Percentiles rank a stretch among this genome's conserved stretches.
Evolutionary conservation across 2,329 filamentous ascomycete genomes (phyloP).

Genomic region (Elsinoe perseae): DNA sequence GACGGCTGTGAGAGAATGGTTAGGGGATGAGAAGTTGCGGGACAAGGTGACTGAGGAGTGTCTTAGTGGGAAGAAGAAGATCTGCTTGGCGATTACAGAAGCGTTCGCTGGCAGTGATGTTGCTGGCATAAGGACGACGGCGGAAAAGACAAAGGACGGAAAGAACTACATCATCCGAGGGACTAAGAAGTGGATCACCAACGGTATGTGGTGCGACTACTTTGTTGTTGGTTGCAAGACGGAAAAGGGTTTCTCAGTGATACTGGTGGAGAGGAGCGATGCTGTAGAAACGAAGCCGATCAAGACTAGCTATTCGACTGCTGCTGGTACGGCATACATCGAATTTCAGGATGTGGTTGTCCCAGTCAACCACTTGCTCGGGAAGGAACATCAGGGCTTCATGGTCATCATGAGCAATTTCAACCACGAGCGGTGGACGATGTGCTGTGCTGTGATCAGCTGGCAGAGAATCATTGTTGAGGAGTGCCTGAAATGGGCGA

Average conservation of each 20-base stretch:
- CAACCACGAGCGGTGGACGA: slow-evolving; percentile 54
- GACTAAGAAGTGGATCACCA: slow-evolving; percentile 80
- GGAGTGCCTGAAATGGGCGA: slow-evolving; percentile 80
- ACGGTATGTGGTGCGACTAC: slow-evolving; percentile 73
- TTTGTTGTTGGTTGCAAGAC: slow-evolving; percentile 76
- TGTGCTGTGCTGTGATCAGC: slow-evolving; percentile 51
- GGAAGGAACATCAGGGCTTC: slow-evolving; percentile 79
- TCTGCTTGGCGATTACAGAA: slow-evolving; percentile 80
- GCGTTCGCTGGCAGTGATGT: slow-evolving; percentile 82
- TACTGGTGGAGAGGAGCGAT: slow-evolving; percentile 66
- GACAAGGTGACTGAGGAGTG: slow-evolving; percentile 63
- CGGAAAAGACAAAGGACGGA: slow-evolving; percentile 65
- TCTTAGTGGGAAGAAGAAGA: slow-evolving; percentile 75
- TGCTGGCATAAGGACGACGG: slow-evolving; percentile 69
- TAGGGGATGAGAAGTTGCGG: slow-evolving; percentile 59
- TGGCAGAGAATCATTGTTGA: slow-evolving; percentile 63
- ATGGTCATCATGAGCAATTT: slow-evolving; percentile 80
- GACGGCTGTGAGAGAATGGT: slow-evolving; percentile 72
- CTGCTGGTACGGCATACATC: slow-evolving; percentile 71
- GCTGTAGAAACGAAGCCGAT: slow-evolving; percentile 69
- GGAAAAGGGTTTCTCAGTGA: slow-evolving; percentile 67
- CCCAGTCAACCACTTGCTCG: slow-evolving; percentile 67
- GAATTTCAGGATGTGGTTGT: slow-evolving; percentile 85
- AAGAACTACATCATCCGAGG: slow-evolving; percentile 65
- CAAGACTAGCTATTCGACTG: slow-evolving; percentile 72